Evolutionary conservation across 2,329 filamentous ascomycete genomes (phyloP), one percentile per base, ranked within the genome.

Genomic region (Cercospora brassicicola): DNA sequence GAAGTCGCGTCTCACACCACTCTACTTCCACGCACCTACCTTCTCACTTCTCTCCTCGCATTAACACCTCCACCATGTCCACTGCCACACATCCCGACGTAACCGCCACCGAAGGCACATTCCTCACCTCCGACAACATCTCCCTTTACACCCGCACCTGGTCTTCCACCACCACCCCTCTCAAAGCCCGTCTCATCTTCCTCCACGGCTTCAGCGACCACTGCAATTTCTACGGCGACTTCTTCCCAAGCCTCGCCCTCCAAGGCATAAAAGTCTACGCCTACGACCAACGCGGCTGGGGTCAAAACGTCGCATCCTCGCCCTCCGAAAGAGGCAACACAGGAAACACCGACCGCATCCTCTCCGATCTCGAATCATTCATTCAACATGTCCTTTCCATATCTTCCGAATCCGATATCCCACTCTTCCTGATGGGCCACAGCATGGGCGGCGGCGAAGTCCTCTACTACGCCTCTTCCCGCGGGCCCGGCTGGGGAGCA

Each of bases 131-230:
- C 30, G 87, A 88, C 76, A 84, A 84, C 65, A 77, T 79, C 42
- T 82, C 84, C 73, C 78, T 89, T 65, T 89, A 88, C 78, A 87
- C 86, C 48, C 89, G 89, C 76, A 87, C 85, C 23, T 89, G 87
- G 86, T 85, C 83, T 57, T 33, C 69, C 30, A 33, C 63, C 61
- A 61, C 67, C 18, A 66, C 72, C 89, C 89, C 87, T 88, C 80
- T 86, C 65, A 87, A 86, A 75, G 93, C 93, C 39, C 91, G 91
- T 73, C 79, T 96, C 60, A 84, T 95, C 74, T 91, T 96, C 80
- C 82, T 97, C 71, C 94, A 97, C 81, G 94, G 94, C 75, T 97
- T 94, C 84, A 93, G 89, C 79, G 94, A 97, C 80, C 92, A 96
- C 79, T 84, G 84, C 78, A 89, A 91, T 79, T 87, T 88, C 67